phyloP scores from a whole-genome alignment of 2,329 filamentous ascomycete genomes.

The Daldinia eschscholtzii region DNA sequence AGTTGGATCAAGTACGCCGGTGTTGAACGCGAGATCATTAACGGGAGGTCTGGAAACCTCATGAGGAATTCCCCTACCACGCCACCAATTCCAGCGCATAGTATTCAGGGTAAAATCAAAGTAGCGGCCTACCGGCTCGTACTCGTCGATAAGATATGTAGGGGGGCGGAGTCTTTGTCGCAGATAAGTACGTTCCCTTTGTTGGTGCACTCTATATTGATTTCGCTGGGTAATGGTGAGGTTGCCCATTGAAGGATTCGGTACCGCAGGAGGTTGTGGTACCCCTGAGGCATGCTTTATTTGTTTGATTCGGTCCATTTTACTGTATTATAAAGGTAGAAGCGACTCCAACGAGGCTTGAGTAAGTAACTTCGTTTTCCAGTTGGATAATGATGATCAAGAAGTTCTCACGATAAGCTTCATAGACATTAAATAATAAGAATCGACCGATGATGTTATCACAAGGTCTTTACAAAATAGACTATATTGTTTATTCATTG shows the following conservation, averaged over 20 bases:
- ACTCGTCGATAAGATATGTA: neutral
- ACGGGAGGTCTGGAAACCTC: conserved; percentile 9
- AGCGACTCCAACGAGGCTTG: too few relatives aligned
- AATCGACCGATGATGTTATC: neutral
- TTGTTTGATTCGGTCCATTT: too few relatives aligned
- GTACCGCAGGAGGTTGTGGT: too few relatives aligned
- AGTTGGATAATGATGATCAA: neutral
- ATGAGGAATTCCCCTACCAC: conserved; percentile 21
- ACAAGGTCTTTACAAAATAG: neutral
- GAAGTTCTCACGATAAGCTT: neutral
- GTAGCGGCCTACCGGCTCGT: neutral
- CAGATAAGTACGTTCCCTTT: accelerated
- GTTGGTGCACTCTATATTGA: neutral
- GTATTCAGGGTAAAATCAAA: neutral
- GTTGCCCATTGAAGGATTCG: too few relatives aligned
- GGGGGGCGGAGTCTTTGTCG: neutral
- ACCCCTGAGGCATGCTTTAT: too few relatives aligned
- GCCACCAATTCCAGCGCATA: neutral
- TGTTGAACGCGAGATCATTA: neutral
- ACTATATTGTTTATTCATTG: neutral
- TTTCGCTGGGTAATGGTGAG: neutral
- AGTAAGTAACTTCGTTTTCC: neutral
- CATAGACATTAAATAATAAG: neutral
- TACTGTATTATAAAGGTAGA: too few relatives aligned
- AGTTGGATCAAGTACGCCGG: neutral